Base-by-base conservation (phyloP, 225 moss, liverwort and hornwort genomes). In the Pseudisothecium myosuroides region DNA sequence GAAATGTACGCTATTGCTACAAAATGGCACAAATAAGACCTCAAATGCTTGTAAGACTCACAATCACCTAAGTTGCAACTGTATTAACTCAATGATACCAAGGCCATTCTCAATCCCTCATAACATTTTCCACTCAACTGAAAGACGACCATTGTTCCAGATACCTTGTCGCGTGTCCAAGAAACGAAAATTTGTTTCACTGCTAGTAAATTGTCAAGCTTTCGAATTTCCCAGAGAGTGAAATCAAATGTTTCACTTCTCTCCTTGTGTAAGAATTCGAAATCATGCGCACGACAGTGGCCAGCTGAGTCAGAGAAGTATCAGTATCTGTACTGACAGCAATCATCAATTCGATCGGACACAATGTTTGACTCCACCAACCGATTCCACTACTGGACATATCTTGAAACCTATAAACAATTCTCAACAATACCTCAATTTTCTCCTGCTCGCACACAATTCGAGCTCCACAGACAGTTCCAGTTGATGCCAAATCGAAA, bases 21-120 rank as follows among this genome's bases (percentile, higher is more conserved):
- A 1, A 19, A 14, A 2, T 3, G 8, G 26, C 14, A 26, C 3
- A 22, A 9, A 16, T 5, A 45, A 1, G 3, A 5, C 6, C 6
- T 49, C 11, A 4, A 19, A 17, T 4, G 12, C 49, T 19, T 12
- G 32, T 7, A 20, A 1, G 2, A 19, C 10, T 0, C 7, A 47
- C 11, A 2, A 9, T 9, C 0, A 7, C 19, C 6, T 19, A 11
- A 4, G 31, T 4, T 11, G 19, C 32, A 32, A 49, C 11, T 31
- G 19, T 0, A 31, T 7, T 7, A 19, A 47, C 6, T 45, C 2
- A 5, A 43, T 2, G 3, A 73, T 2, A 28, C 29, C 19, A 29
- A 31, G 2, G 5, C 8, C 2, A 5, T 20, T 21, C 21, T 50
- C 12, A 1, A 15, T 54, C 14, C 4, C 14, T 10, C 14, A 6